Conservation (phyloP, 2,329 filamentous ascomycete species). For the Fusarium chlamydosporum region DNA sequence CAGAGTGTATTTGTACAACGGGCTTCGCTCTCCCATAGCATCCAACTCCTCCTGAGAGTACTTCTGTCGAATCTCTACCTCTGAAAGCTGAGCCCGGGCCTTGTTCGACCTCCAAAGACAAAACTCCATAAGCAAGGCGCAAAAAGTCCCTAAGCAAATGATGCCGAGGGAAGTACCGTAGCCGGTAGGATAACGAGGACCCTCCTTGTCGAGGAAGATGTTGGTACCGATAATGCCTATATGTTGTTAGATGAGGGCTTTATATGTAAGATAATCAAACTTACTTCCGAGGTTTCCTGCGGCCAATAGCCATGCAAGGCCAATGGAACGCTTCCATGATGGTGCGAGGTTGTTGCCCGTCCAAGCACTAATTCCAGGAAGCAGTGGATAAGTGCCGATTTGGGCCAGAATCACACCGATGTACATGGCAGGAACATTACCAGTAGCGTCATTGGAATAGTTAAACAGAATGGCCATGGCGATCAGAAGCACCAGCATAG, state of each 20-base stretch:
- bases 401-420: slow-evolving; percentile 23
- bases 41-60: slow-evolving; percentile 38
- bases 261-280: background rate
- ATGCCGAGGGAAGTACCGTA: slow-evolving; percentile 55
- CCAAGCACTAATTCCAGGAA: slow-evolving; percentile 49
- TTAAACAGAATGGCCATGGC: slow-evolving; percentile 55
- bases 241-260: background rate
- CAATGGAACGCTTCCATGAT: slow-evolving; percentile 45
- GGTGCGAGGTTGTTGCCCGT: slow-evolving; percentile 48
- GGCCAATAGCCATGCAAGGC: slow-evolving; percentile 45
- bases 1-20: slow-evolving; percentile 36
- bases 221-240: slow-evolving; percentile 54
- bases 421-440: slow-evolving; percentile 54
- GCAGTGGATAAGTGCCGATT: slow-evolving; percentile 53
- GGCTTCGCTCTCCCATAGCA: slow-evolving; percentile 39
- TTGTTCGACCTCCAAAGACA: slow-evolving; percentile 35
- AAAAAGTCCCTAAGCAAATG: slow-evolving; percentile 26
- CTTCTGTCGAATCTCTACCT: slow-evolving; percentile 21
- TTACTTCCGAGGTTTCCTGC: slow-evolving; percentile 48
- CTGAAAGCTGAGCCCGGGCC: slow-evolving; percentile 9
- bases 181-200: slow-evolving; percentile 56
- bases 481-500: slow-evolving; percentile 51
- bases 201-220: slow-evolving; percentile 56
- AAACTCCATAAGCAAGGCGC: slow-evolving; percentile 35
- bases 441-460: slow-evolving; percentile 53